Percentiles rank a stretch among this genome's conserved stretches.
These are phyloP conservation scores for Cajanus cajan DNA, from an alignment of 306 rosid genomes.

Conservation along the genomic window DNA sequence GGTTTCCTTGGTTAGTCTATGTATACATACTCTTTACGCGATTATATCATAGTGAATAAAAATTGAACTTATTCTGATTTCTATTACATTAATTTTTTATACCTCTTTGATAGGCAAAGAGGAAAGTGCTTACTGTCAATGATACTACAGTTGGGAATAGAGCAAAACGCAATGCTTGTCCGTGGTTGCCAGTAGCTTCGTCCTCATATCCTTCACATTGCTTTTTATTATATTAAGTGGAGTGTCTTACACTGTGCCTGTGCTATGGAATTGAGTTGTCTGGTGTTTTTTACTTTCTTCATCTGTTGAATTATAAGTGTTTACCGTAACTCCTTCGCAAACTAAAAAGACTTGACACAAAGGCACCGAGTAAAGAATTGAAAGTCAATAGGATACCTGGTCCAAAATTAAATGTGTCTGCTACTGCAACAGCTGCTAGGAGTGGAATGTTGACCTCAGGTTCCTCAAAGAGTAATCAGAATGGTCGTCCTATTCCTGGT, in stretches of 20 bases:
- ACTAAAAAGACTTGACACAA: conserved; percentile 56
- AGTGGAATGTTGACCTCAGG: conserved; percentile 41
- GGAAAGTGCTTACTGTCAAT: conserved; percentile 58
- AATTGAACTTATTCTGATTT: conserved; percentile 2
- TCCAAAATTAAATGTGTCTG: conserved; percentile 43
- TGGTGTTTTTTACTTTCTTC: not conserved
- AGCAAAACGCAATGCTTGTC: conserved; percentile 68
- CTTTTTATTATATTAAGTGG: conserved; percentile 11
- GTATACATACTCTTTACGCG: conserved; percentile 8
- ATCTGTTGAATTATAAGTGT: conserved; percentile 24
- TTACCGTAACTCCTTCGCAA: conserved; percentile 65
- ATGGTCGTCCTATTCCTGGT: conserved; percentile 44
- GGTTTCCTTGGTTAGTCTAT: conserved; percentile 46
- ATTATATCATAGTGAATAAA: not conserved
- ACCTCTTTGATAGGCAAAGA: conserved; percentile 56
- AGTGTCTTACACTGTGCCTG: not conserved
- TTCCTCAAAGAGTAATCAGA: conserved; percentile 51
- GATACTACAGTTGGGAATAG: conserved; percentile 54
- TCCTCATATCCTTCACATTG: conserved; percentile 75
- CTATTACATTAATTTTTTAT: not conserved
- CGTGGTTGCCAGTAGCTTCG: conserved; percentile 57
- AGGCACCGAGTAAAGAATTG: conserved; percentile 45
- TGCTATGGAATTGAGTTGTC: conserved; percentile 9
- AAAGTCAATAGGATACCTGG: conserved; percentile 50
- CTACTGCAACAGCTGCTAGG: conserved; percentile 38